Base-by-base conservation (phyloP, 1,139 yeast species). In the Hansenula anomala region DNA sequence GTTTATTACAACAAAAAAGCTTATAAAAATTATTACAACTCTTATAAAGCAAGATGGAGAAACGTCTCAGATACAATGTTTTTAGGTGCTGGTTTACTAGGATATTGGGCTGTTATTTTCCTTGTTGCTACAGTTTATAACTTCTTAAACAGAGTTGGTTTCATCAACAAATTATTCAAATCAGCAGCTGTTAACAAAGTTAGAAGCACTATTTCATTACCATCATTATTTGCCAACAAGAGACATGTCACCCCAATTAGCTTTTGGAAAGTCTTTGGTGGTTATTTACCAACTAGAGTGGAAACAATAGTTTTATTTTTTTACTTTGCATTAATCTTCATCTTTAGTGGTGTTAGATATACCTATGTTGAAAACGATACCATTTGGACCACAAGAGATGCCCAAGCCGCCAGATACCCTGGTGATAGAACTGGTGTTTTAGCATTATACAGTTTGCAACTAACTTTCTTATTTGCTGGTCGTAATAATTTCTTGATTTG, bases 401-500 rank as follows among this genome's bases (percentile, higher is more conserved):
- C 60, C 26, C 85, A 77, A 54, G 64, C 73, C 54, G 73, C 84
- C 41, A 67, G 82, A 56, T 75, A 77, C 49, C 60, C 75, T 36
- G 86, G 80, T 43, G 83, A 77, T 52, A 68, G 94, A 58, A 58
- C 80, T 1, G 87, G 81, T 27, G 56, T 72, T 28, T 54, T 77
- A 42, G 63, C 69, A 3, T 48, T 69, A 25, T 67, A 67, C 46
- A 59, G 70, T 39, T 58, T 74, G 34, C 83, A 85, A 12, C 45
- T 73, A n/a, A 55, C 75, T 30, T 64, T 76, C 38, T 59, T 80
- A 36, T 78, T 80, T 54, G 76, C 79, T 8, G 84, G 85, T 18
- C 67, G 87, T 63, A 84, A 84, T 59, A 84, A 84, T 57, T 64
- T 83, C 45, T 59, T 84, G 49, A 71, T 76, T 46, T 75, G 73